Evolutionary conservation across 2,329 filamentous ascomycete genomes (phyloP).

Genomic region (Diaporthe nobilis): DNA sequence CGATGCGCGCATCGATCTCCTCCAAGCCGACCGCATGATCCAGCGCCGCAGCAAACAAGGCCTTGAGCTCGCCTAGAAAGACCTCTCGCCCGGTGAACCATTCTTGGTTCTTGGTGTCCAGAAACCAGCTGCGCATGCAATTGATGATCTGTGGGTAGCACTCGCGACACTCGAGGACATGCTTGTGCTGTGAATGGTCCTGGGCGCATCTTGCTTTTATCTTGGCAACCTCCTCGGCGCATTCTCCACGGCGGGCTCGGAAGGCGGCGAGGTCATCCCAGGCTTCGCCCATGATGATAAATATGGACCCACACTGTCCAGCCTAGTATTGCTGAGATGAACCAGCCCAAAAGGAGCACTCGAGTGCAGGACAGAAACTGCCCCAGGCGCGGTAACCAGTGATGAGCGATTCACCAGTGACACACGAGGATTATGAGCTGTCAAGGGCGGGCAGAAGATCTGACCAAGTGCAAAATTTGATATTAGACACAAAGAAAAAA

Average conservation of each 20-base stretch:
- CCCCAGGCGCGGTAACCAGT: constrained; percentile 20
- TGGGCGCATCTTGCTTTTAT: constrained; percentile 60
- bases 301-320: constrained; percentile 26
- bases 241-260: constrained; percentile 47
- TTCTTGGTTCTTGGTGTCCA: constrained; percentile 51
- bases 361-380: constrained; percentile 14
- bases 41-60: constrained; percentile 63
- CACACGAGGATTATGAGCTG: not conserved
- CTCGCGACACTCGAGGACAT: constrained; percentile 60
- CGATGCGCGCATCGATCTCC: constrained; percentile 64
- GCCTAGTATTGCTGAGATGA: not conserved
- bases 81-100: constrained; percentile 66
- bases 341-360: constrained; percentile 1
- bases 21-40: constrained; percentile 58
- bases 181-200: constrained; percentile 57
- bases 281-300: constrained; percentile 30
- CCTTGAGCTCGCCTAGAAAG: constrained; percentile 66
- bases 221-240: constrained; percentile 57
- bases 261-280: constrained; percentile 28
- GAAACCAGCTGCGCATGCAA: constrained; percentile 58
- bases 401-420: not conserved
- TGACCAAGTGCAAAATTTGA: not conserved
- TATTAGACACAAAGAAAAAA: too few species aligned
- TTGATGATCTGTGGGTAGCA: constrained; percentile 65
- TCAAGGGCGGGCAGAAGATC: not conserved